Percentiles rank a stretch among this genome's conserved stretches.
Conservation (phyloP, 2,329 filamentous ascomycete species). For the Ceratocystis papillata region DNA sequence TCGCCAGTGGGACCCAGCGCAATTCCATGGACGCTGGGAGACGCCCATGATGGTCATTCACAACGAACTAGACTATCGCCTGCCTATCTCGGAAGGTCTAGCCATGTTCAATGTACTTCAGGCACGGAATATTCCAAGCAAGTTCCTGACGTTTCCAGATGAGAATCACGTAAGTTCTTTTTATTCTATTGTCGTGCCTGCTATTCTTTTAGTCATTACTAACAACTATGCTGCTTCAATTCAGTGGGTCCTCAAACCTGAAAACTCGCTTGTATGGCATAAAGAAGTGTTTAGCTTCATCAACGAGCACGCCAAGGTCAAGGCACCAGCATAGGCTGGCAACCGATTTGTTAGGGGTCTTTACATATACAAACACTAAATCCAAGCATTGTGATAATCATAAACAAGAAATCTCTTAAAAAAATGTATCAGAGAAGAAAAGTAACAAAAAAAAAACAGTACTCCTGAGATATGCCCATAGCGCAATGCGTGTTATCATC, state of each 20-base stretch:
- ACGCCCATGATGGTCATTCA: conserved; percentile 83
- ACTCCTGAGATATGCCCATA: conserved; percentile 23
- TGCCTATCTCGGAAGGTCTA: conserved; percentile 75
- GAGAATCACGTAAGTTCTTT: conserved; percentile 46
- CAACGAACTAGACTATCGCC: conserved; percentile 77
- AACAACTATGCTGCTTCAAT: not conserved
- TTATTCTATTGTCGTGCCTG: not conserved
- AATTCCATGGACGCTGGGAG: conserved; percentile 57
- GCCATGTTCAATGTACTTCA: conserved; percentile 81
- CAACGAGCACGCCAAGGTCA: conserved; percentile 48
- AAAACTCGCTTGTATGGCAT: conserved; percentile 88
- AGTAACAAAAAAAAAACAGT: conserved; percentile 21
- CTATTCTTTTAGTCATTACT: not conserved
- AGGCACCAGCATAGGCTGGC: not conserved
- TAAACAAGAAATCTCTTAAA: conserved; percentile 15
- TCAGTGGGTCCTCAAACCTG: conserved; percentile 76
- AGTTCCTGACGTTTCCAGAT: conserved; percentile 69
- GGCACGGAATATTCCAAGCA: conserved; percentile 60
- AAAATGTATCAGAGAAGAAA: conserved; percentile 7
- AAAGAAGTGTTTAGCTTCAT: conserved; percentile 71
- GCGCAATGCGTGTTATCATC: conserved; percentile 19
- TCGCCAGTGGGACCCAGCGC: conserved; percentile 58
- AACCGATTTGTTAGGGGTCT: not conserved
- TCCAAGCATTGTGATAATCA: not conserved
- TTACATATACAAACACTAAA: not conserved